Conservation (phyloP, 768 basidiomycete species). For the Cyathus striatus region DNA sequence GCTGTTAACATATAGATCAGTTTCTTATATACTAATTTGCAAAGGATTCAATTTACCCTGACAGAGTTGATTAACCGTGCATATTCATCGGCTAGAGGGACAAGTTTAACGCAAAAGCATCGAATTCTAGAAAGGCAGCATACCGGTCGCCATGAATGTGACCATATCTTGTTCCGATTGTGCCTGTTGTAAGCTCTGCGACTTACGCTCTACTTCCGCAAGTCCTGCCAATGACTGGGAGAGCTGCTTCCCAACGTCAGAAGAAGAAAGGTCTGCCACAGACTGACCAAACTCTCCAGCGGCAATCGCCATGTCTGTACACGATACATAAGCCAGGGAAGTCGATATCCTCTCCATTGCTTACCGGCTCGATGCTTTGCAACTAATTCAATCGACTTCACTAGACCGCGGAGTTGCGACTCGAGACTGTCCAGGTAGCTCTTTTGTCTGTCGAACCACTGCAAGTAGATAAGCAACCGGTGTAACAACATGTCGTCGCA, state of each 20-base stretch:
- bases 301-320: slow-evolving; percentile 59
- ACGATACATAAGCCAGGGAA: too few species aligned
- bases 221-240: slow-evolving; percentile 65
- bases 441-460: slow-evolving; percentile 94
- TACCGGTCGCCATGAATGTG: slow-evolving; percentile 75
- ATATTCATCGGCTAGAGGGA: slow-evolving; percentile 74
- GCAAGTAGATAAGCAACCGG: too few species aligned
- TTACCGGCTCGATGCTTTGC: slow-evolving; percentile 75
- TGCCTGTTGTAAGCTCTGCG: slow-evolving; percentile 65
- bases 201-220: slow-evolving; percentile 68
- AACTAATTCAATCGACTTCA: slow-evolving; percentile 83
- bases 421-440: slow-evolving; percentile 86
- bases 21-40: background rate
- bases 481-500: too few species aligned
- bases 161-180: slow-evolving; percentile 83
- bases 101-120: background rate
- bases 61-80: slow-evolving; percentile 87
- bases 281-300: slow-evolving; percentile 80
- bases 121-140: slow-evolving; percentile 1
- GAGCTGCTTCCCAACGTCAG: slow-evolving; percentile 73
- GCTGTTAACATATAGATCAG: slow-evolving; percentile 31
- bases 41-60: slow-evolving; percentile 45
- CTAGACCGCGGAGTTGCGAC: slow-evolving; percentile 78
- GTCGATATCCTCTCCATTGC: too few species aligned
- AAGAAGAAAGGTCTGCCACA: slow-evolving; percentile 62